phyloP scores from a whole-genome alignment of 106 monocot genomes.

The Posidonia australis region DNA sequence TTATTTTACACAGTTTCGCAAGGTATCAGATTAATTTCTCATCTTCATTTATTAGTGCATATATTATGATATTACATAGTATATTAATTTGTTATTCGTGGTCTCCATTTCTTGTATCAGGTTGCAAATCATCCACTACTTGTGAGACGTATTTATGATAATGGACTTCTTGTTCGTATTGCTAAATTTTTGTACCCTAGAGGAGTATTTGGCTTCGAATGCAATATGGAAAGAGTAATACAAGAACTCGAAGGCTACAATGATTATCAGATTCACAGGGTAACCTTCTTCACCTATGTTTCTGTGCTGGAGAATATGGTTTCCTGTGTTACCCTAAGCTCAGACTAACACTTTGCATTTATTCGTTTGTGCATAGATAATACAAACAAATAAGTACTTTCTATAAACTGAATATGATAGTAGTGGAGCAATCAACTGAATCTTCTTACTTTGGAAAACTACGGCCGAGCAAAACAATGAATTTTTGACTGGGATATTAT shows the following conservation, averaged over 20 bases:
- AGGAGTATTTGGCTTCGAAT: conserved; percentile 92
- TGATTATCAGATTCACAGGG: conserved; percentile 86
- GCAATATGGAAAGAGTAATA: conserved; percentile 72
- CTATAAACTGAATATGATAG: too few relatives aligned
- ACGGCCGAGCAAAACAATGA: too few relatives aligned
- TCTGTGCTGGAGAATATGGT: neutral
- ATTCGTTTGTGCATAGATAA: too few relatives aligned
- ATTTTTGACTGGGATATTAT: too few relatives aligned
- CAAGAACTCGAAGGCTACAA: conserved; percentile 68
- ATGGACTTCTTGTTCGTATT: conserved; percentile 57
- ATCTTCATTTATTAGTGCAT: neutral
- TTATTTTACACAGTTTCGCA: conserved; percentile 89
- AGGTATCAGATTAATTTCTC: conserved; percentile 32
- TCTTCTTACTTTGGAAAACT: too few relatives aligned
- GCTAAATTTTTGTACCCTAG: conserved; percentile 66
- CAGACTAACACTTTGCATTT: too few relatives aligned
- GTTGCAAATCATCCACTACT: conserved; percentile 98
- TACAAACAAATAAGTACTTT: too few relatives aligned
- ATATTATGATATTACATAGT: neutral
- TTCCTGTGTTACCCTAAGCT: neutral
- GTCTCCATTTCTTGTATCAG: conserved; percentile 19
- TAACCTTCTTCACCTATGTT: conserved; percentile 15
- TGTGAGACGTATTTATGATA: conserved; percentile 61
- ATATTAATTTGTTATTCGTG: neutral
- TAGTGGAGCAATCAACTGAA: too few relatives aligned